phyloP scores from a whole-genome alignment of 805 yeast species.

The Candida manassasensis region DNA sequence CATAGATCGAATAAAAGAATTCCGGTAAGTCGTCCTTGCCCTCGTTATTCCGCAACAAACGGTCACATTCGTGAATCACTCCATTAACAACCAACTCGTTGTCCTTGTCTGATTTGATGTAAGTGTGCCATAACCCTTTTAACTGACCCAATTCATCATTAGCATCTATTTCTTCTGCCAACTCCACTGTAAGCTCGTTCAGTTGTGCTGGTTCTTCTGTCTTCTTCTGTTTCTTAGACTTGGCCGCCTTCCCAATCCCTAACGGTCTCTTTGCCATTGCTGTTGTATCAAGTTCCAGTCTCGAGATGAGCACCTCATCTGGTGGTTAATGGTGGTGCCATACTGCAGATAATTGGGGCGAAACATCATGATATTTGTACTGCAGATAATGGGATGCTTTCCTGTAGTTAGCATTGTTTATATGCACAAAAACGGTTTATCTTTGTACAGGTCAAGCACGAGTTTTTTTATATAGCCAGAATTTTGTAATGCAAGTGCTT shows the following conservation, averaged over 20 bases:
- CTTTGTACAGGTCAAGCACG: no score
- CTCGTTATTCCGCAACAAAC: slow-evolving; percentile 51
- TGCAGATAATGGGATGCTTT: no score
- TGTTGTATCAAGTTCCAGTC: no score
- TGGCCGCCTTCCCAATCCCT: slow-evolving; percentile 44
- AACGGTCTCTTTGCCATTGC: slow-evolving; percentile 31
- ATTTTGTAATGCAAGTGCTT: no score
- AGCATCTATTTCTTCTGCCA: slow-evolving; percentile 65
- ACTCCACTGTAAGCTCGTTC: slow-evolving; percentile 49
- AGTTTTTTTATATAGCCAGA: no score
- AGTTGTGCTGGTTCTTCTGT: slow-evolving; percentile 8
- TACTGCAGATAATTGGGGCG: no score
- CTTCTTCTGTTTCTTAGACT: slow-evolving; percentile 40
- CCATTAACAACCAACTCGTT: slow-evolving; percentile 72
- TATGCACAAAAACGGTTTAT: no score
- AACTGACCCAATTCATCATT: slow-evolving; percentile 79
- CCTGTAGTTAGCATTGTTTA: no score
- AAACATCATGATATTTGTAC: no score
- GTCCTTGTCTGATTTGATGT: slow-evolving; percentile 50
- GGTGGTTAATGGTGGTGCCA: no score
- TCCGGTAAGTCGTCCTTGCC: slow-evolving; percentile 25
- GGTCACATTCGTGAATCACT: slow-evolving; percentile 87
- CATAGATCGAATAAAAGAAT: slow-evolving; percentile 69
- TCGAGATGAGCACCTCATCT: no score
- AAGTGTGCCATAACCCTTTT: slow-evolving; percentile 67